Conservation (phyloP, 192 early-diverging fungal genomes). For the Borealophlyctis nickersoniae region DNA sequence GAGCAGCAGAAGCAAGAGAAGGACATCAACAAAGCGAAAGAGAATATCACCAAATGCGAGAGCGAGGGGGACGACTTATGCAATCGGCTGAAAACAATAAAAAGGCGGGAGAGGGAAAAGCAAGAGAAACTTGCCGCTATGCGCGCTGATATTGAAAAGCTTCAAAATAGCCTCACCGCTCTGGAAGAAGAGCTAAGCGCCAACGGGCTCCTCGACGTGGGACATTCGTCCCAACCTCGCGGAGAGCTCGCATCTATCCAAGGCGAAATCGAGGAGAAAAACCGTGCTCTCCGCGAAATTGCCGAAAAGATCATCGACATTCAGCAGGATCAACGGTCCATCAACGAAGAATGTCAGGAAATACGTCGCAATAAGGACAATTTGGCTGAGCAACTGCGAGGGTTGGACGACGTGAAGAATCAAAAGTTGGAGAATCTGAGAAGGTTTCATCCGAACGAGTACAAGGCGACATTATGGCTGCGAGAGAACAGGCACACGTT, state of each 20-base stretch:
- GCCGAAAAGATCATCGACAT: constrained; percentile 11
- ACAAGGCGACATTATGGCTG: constrained; percentile 68
- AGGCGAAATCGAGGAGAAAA: constrained; percentile 30
- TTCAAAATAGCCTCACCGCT: constrained; percentile 38
- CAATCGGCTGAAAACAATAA: neutral
- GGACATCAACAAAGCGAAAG: constrained; percentile 2
- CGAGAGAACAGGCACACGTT: constrained; percentile 63
- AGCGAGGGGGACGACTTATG: constrained; percentile 8
- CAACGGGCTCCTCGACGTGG: constrained; percentile 31
- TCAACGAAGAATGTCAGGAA: constrained; percentile 18
- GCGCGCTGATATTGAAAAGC: constrained; percentile 30
- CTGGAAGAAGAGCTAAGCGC: constrained; percentile 45
- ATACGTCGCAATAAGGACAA: constrained; percentile 11
- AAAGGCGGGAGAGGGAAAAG: constrained; percentile 15
- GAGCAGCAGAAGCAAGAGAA: constrained; percentile 2
- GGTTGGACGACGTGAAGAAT: constrained; percentile 37
- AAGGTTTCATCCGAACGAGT: constrained; percentile 41
- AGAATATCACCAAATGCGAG: constrained; percentile 19
- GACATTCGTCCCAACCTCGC: neutral
- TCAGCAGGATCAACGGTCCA: constrained; percentile 16
- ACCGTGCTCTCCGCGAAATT: constrained; percentile 18
- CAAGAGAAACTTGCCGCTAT: constrained; percentile 36
- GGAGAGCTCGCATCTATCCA: constrained; percentile 15
- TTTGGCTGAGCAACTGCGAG: constrained; percentile 28
- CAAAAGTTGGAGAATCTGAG: constrained; percentile 60